Evolutionary conservation across 2,329 filamentous ascomycete genomes (phyloP).

Genomic region (Bipolaris cookei): DNA sequence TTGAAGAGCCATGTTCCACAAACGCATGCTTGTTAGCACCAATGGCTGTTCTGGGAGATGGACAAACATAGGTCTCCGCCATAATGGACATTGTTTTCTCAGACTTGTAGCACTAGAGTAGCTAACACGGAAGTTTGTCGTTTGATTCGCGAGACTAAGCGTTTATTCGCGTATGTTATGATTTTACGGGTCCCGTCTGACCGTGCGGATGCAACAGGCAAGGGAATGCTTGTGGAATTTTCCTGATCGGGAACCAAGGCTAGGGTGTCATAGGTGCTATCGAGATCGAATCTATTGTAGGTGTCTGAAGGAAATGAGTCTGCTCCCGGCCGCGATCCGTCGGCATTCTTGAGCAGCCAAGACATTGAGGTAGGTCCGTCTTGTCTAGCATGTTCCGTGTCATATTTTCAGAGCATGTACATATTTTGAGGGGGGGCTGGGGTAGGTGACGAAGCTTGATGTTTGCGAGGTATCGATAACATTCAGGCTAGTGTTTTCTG

Average conservation of each 20-base stretch:
- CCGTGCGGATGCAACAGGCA: constrained; percentile 1
- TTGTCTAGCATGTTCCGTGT: neutral
- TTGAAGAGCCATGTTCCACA: constrained; percentile 17
- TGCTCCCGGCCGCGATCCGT: constrained; percentile 4
- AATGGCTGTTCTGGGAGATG: constrained; percentile 4
- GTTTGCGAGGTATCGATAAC: constrained; percentile 25
- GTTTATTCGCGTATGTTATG: neutral
- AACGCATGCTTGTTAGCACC: constrained; percentile 25
- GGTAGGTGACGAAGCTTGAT: constrained; percentile 23
- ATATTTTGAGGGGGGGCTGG: constrained; percentile 26
- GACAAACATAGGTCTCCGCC: constrained; percentile 3
- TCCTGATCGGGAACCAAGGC: too few relatives aligned
- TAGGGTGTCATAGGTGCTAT: too few relatives aligned
- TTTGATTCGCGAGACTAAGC: constrained; percentile 9
- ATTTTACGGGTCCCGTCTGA: constrained; percentile 4
- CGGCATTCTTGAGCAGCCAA: neutral
- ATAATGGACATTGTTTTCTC: constrained; percentile 7
- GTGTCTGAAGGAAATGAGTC: neutral
- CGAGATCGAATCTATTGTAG: neutral
- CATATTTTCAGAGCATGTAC: constrained; percentile 19
- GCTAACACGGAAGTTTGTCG: constrained; percentile 7
- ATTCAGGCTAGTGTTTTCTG: constrained; percentile 32
- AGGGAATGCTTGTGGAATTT: neutral
- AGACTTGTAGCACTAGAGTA: neutral
- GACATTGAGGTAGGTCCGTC: neutral